These are phyloP conservation scores for Wickerhamomyces canadensis DNA, from an alignment of 805 yeast genomes.

Conservation along the genomic window DNA sequence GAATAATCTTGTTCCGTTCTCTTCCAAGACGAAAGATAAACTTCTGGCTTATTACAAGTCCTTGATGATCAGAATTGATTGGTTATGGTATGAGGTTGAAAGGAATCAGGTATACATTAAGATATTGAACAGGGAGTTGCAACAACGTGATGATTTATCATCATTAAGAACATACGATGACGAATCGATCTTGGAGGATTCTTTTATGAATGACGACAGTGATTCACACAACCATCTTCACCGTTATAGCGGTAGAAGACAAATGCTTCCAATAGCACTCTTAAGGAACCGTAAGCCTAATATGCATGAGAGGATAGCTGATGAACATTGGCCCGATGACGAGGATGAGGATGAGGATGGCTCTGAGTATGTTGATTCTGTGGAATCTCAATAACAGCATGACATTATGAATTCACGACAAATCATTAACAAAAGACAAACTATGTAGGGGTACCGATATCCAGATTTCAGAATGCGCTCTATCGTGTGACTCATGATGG, in stretches of 20 bases:
- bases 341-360: constrained; percentile 1
- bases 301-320: not conserved
- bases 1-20: constrained; percentile 48
- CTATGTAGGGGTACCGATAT: too few relatives aligned
- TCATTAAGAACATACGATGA: constrained; percentile 7
- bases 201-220: constrained; percentile 18
- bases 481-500: too few relatives aligned
- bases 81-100: constrained; percentile 50
- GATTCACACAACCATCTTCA: not conserved
- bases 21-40: constrained; percentile 44
- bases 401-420: not conserved
- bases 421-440: too few relatives aligned
- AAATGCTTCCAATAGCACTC: too few relatives aligned
- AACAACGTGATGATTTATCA: not conserved
- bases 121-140: constrained; percentile 24
- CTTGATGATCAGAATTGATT: constrained; percentile 47
- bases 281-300: not conserved
- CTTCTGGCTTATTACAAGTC: constrained; percentile 40
- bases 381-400: not conserved
- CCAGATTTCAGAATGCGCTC: too few relatives aligned
- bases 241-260: not conserved
- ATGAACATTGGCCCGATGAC: constrained; percentile 2
- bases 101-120: constrained; percentile 36
- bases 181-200: constrained; percentile 20
- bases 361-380: constrained; percentile 8